Percentiles rank a stretch among this genome's conserved stretches.
Evolutionary conservation across 257 asterid species (phyloP).

Genomic region (Capsicum chinense): DNA sequence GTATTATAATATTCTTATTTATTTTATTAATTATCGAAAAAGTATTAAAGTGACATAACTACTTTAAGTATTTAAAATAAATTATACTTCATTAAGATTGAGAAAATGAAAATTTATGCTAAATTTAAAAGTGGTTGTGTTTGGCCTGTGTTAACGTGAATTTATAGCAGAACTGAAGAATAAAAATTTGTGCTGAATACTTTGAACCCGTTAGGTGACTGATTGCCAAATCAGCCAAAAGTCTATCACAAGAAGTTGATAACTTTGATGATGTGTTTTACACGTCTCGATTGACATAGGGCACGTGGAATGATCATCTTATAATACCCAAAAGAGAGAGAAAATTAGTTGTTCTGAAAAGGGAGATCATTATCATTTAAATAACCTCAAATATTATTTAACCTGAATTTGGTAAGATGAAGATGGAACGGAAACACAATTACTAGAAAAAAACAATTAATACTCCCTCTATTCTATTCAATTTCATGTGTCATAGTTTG

Average conservation of each 20-base stretch:
- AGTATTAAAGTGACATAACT: too few relatives aligned
- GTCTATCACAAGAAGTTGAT: not conserved
- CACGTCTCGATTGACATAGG: not conserved
- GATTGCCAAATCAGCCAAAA: not conserved
- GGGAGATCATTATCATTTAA: conserved; percentile 18
- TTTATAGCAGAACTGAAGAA: too few relatives aligned
- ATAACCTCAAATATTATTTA: not conserved
- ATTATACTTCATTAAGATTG: too few relatives aligned
- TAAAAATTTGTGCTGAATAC: not conserved
- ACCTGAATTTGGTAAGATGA: not conserved
- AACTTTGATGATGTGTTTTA: conserved; percentile 3
- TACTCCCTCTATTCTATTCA: too few relatives aligned
- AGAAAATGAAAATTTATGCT: too few relatives aligned
- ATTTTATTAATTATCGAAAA: too few relatives aligned
- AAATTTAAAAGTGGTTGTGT: too few relatives aligned
- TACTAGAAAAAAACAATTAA: too few relatives aligned
- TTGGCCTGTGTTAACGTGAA: too few relatives aligned
- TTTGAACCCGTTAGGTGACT: not conserved
- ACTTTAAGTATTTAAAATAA: too few relatives aligned
- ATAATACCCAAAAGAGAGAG: not conserved
- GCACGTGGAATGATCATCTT: not conserved
- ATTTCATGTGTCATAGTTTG: too few relatives aligned
- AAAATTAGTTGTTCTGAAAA: not conserved
- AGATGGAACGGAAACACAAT: not conserved
- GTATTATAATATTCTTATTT: too few relatives aligned